Percentiles rank a stretch among this genome's conserved stretches.
phyloP scores from a whole-genome alignment of 768 basidiomycete genomes.

The Ephemerocybe angulata region DNA sequence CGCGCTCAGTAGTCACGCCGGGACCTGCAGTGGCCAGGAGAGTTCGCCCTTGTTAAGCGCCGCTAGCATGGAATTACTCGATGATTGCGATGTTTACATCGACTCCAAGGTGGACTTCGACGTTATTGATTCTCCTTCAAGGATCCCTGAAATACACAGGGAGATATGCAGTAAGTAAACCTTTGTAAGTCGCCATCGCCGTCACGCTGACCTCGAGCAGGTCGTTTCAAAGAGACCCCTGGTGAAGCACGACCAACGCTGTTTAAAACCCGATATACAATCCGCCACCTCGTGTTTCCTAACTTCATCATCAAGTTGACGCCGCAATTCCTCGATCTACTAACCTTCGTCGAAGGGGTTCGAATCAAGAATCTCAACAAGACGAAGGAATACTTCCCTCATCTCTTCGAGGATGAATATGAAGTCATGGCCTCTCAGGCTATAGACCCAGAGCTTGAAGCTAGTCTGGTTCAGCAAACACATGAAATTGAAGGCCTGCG shows the following conservation, averaged over 20 bases:
- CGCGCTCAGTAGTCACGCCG: too few species aligned
- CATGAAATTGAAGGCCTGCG: constrained; percentile 17
- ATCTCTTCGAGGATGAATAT: constrained; percentile 1
- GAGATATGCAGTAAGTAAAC: constrained; percentile 10
- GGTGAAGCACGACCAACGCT: too few species aligned
- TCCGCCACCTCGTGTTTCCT: constrained; percentile 29
- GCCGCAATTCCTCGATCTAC: constrained; percentile 32
- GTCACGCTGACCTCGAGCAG: too few species aligned
- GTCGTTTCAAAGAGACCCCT: too few species aligned
- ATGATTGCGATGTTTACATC: too few species aligned
- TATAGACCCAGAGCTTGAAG: neutral
- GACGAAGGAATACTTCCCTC: neutral
- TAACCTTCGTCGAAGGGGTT: neutral
- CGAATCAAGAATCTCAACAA: neutral
- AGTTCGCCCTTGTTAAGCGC: too few species aligned
- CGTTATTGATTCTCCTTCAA: neutral
- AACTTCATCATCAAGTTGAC: constrained; percentile 20
- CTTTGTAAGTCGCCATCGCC: too few species aligned
- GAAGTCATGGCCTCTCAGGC: neutral
- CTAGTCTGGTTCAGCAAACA: neutral
- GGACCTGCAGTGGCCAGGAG: too few species aligned
- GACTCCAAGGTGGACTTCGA: neutral
- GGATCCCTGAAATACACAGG: neutral
- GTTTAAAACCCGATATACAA: constrained; percentile 28
- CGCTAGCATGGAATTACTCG: too few species aligned